phyloP scores from a whole-genome alignment of 306 rosid species.

The Dryas alaskensis region DNA sequence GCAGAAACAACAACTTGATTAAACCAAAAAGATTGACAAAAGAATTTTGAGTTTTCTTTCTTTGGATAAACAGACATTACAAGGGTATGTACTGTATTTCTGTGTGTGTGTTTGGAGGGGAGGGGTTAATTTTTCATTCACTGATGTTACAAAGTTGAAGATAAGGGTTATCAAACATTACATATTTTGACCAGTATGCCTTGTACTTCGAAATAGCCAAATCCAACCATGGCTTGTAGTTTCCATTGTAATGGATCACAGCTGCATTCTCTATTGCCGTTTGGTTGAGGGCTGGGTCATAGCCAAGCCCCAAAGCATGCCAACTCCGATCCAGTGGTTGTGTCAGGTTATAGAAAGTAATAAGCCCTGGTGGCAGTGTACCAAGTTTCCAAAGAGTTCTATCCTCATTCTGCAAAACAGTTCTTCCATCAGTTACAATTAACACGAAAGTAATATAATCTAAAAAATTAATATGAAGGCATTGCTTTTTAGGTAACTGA shows the following conservation, averaged over 20 bases:
- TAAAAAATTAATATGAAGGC: not conserved
- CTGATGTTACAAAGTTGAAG: slow-evolving; percentile 60
- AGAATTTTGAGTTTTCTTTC: not conserved
- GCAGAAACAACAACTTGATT: not conserved
- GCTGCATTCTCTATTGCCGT: slow-evolving; percentile 82
- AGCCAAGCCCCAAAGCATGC: slow-evolving; percentile 97
- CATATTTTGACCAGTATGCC: slow-evolving; percentile 84
- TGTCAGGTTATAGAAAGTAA: slow-evolving; percentile 86
- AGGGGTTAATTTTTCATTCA: slow-evolving; percentile 19
- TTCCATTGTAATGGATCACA: slow-evolving; percentile 94
- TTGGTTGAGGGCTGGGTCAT: slow-evolving; percentile 85
- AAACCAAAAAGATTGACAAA: not conserved
- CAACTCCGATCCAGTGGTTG: slow-evolving; percentile 77
- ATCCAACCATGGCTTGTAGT: slow-evolving; percentile 96
- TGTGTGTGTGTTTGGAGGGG: not conserved
- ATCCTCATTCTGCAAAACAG: slow-evolving; percentile 74
- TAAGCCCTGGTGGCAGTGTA: slow-evolving; percentile 85
- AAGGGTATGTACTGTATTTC: not conserved
- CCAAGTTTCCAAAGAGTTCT: slow-evolving; percentile 99
- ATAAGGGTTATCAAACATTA: slow-evolving; percentile 72
- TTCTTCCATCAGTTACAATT: slow-evolving; percentile 32
- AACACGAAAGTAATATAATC: not conserved
- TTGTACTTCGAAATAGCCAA: slow-evolving; percentile 91
- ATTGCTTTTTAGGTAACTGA: not conserved
- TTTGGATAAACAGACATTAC: not conserved